Evolutionary conservation across 2,329 filamentous ascomycete genomes (phyloP), one percentile per base, ranked within the genome.

Genomic region (Ceratocystis harringtonii): DNA sequence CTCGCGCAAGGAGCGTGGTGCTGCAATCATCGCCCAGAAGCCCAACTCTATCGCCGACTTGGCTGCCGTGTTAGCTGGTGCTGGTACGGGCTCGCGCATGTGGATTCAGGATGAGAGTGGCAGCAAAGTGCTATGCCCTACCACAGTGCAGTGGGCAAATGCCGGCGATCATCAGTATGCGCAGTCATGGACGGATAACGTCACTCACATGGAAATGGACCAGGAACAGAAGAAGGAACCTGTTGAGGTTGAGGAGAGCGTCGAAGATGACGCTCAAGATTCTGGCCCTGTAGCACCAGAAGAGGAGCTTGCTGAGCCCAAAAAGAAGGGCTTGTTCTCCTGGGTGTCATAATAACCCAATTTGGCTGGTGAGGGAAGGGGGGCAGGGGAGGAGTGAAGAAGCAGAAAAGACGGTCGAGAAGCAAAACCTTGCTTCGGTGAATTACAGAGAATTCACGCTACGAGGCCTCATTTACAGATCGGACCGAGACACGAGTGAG

Each of bases 31-130:
- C 72, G 78, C 84, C 71, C 84, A 87, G 74, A 81, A 80, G 72
- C 78, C 78, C 63, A 86, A 86, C 72, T 76, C 78, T 12, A 77
- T 88, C 61, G 85, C 85, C 65, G 85, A 88, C 73, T 78, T 88
- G 68, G 84, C 85, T 0, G 80, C 78, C 25, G 80, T 84, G 25
- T 76, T 86, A 64, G 75, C 73, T 6, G 82, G 82, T 3, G 68
- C 72, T 8, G 81, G 81, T 45, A 75, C 76, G 68, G 81, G 81
- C 43, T 84, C 80, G 73, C 76, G 74, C 70, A 75, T 84, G 66
- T 72, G 72, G 70, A 41, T 70, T 15, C 48, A 67, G 57, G 58
- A 58, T 1, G 48, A 67, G 70, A 44, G 67, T 55, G 67, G 62
- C 5, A 69, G 70, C 4, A 64, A 68, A 30, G 68, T 71, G 66